Percentiles rank a stretch among this genome's conserved stretches.
Conservation (phyloP, 495 filamentous ascomycete genomes). For the Aspergillus nanangensis region DNA sequence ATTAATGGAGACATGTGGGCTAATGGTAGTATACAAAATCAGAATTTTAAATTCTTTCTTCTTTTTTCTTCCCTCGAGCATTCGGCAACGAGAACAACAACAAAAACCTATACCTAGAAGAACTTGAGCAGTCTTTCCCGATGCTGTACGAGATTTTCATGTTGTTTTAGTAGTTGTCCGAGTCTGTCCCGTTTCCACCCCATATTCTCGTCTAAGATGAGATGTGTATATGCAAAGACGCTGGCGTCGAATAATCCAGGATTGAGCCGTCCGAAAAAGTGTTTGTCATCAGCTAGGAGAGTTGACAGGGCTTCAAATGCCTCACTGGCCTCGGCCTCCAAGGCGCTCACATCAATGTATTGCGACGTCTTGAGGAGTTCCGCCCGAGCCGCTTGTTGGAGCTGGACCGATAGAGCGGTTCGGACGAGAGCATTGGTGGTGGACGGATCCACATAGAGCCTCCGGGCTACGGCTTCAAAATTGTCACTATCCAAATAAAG, state of each 20-base stretch:
- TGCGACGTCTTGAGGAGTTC: constrained; percentile 64
- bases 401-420: constrained; percentile 54
- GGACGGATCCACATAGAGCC: constrained; percentile 63
- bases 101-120: no score
- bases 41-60: background rate
- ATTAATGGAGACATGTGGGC: background rate
- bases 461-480: constrained; percentile 55
- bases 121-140: constrained; percentile 42
- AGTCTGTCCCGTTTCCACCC: constrained; percentile 53
- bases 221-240: constrained; percentile 86
- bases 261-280: constrained; percentile 59
- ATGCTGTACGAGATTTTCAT: constrained; percentile 52
- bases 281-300: constrained; percentile 58
- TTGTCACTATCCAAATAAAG: constrained; percentile 72
- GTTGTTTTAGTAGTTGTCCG: constrained; percentile 31
- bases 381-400: constrained; percentile 64
- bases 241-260: constrained; percentile 81
- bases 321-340: constrained; percentile 64
- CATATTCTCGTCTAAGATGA: constrained; percentile 60
- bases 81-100: no score
- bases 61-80: no score
- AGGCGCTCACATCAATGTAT: constrained; percentile 54
- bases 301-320: constrained; percentile 72
- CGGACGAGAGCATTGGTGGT: constrained; percentile 61
- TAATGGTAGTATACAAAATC: constrained; percentile 25